phyloP scores from a whole-genome alignment of 192 early-diverging fungal genomes.

The Physocladia obscura region DNA sequence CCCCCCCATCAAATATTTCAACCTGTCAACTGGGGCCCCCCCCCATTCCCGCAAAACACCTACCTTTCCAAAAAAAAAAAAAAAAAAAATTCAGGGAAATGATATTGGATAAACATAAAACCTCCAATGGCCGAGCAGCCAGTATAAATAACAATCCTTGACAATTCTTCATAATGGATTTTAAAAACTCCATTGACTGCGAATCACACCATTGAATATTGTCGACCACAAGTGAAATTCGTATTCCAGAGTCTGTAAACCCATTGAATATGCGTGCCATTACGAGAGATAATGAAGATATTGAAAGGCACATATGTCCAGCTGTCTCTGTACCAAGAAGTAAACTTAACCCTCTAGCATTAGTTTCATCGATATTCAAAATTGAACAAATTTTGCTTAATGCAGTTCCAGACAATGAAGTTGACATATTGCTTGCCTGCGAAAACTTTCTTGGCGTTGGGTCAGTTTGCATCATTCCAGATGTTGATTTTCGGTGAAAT shows the following conservation, averaged over 20 bases:
- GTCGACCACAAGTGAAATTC: conserved; percentile 7
- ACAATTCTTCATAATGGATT: not conserved
- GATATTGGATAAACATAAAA: not conserved
- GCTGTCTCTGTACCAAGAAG: no score
- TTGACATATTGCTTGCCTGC: not conserved
- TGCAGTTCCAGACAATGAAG: not conserved
- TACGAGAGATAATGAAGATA: not conserved
- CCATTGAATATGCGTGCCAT: conserved; percentile 6
- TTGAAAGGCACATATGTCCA: not conserved
- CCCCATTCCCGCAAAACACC: no score
- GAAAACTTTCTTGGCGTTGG: not conserved
- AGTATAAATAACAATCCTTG: not conserved
- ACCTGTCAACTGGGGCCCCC: no score
- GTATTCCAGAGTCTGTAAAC: not conserved
- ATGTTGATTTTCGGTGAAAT: no score
- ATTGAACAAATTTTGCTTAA: conserved; percentile 1
- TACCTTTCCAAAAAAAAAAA: no score
- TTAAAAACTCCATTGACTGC: not conserved
- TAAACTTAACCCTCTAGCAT: no score
- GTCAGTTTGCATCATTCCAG: not conserved
- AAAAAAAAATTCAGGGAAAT: no score
- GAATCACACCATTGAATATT: conserved; percentile 23
- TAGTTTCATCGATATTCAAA: no score
- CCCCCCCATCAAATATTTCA: no score
- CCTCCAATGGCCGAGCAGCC: conserved; percentile 2